Base-by-base conservation (phyloP, 1,284 basidiomycete genomes). In the Cutaneotrichosporon sp. region DNA sequence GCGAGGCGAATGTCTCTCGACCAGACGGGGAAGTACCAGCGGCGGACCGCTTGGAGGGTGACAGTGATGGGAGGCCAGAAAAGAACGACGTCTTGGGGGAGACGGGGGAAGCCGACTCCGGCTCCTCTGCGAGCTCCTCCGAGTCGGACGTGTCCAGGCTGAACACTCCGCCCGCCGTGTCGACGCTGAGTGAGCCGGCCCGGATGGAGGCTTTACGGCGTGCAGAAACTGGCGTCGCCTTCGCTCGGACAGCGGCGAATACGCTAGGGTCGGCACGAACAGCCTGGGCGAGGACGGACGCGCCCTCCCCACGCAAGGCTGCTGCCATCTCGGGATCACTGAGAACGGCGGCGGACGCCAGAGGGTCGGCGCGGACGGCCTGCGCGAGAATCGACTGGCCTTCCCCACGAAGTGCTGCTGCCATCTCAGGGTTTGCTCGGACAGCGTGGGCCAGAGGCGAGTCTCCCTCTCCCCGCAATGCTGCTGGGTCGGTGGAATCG, bases 1-100 rank as follows among this genome's bases (percentile, higher is more conserved):
- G 60, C 0, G 39, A 24, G 5, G 54, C 47, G 16, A 57, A 61
- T 31, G 50, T 51, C 25, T 55, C 56, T 22, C 43, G 50, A 9
- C 33, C 34, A 17, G 49, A 47, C 17, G 26, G 34, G 12, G 42
- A 12, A 54, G 61, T 10, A 62, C 64, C 9, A 43, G 55, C 17
- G 4, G 26, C 19, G 2, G 37, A n/a, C n/a, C 26, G 24, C 43
- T 27, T 34, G 16, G 16, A 26, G 5, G 33, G 33, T 19, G 45
- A 46, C 29, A 14, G 14, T 31, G 33, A 25, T 27, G 19, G 19
- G 41, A 43, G 26, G 25, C 27, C 29, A 19, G 10, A 10, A 17
- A 39, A 4, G 25, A 39, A 24, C 11, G 19, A 14, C 6, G 12
- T 39, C 22, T 24, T 20, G 16, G 42, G 42, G 9, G 42, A 44